phyloP scores from a whole-genome alignment of 176 grass and related monocot genomes.

The Musa itinerans region DNA sequence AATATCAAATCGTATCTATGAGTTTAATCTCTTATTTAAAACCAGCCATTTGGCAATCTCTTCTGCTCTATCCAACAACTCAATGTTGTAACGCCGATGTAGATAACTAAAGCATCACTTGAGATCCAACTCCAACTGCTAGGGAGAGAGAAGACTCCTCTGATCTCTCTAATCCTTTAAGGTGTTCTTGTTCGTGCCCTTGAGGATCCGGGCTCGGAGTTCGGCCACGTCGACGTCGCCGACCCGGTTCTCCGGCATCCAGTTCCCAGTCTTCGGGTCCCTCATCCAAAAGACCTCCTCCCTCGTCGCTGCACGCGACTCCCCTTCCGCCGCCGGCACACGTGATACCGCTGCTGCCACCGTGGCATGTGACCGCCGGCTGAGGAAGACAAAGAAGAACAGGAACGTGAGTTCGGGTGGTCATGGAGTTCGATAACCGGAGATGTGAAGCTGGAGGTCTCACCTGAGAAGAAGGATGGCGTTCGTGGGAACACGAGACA shows the following conservation, averaged over 20 bases:
- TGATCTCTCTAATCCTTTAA: background rate
- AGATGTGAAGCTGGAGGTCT: background rate
- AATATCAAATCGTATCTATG: too few species aligned
- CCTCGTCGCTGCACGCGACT: background rate
- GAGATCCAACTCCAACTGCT: too few species aligned
- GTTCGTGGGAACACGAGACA: background rate
- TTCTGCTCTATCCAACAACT: too few species aligned
- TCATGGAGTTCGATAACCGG: background rate
- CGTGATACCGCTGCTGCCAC: background rate
- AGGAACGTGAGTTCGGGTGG: background rate
- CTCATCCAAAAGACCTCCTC: constrained; percentile 56
- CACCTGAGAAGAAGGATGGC: background rate
- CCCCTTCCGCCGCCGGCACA: background rate
- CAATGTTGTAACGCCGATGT: too few species aligned
- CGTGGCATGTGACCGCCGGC: constrained; percentile 21
- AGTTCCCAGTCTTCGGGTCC: constrained; percentile 53
- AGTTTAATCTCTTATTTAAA: too few species aligned
- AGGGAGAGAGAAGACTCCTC: too few species aligned
- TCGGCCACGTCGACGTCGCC: constrained; percentile 29
- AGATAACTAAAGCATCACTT: too few species aligned
- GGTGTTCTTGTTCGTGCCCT: background rate
- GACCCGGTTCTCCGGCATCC: constrained; percentile 55
- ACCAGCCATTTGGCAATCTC: too few species aligned
- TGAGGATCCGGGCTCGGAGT: constrained; percentile 32
- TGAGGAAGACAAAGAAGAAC: background rate